Base-by-base conservation (phyloP, 176 grass and related monocot genomes). In the Thalia dealbata region DNA sequence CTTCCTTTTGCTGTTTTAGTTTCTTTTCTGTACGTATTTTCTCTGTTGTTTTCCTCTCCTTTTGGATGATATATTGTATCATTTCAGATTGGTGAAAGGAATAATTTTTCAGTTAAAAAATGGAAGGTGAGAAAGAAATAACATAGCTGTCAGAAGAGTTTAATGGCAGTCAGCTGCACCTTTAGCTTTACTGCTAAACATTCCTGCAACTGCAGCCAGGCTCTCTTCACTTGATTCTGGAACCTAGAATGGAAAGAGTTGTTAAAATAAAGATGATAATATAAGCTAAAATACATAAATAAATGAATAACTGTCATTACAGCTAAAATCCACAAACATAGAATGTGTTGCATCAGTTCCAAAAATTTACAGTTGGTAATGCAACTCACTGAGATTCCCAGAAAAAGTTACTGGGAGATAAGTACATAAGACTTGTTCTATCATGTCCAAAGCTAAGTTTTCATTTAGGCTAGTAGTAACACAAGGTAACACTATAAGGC, bases 121-220 rank as follows among this genome's bases (percentile, higher is more conserved):
- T 8, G 10, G 32, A 22, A 68, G 12, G 21, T 9, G 27, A 68
- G 14, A 12, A 21, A 22, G n/a, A 21, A n/a, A 68, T 15, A n/a
- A n/a, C n/a, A 43, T 19, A 16, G 42, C 3, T 15, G 6, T 10
- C 65, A 14, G 19, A 22, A 68, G 43, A 10, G 14, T 44, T 68
- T 22, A 44, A 68, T 68, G 18, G 65, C n/a, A 44, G 16, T 58
- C 54, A 22, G 10, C 27, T 22, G 1, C 3, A 97, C 89, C 93
- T 97, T 97, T 97, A 81, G 93, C 93, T 97, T 97, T 97, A 81
- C 93, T 97, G 73, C 81, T 97, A 79, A 97, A 97, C 93, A 97
- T 97, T 77, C 93, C 93, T 67, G 87, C 89, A 86, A 97, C 89
- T 70, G 93, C 93, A 72, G 85, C 87, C 63, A 97, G 85, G 78